Base-by-base conservation (phyloP, 169 alveolate genomes). In the Eimeria tenella region DNA sequence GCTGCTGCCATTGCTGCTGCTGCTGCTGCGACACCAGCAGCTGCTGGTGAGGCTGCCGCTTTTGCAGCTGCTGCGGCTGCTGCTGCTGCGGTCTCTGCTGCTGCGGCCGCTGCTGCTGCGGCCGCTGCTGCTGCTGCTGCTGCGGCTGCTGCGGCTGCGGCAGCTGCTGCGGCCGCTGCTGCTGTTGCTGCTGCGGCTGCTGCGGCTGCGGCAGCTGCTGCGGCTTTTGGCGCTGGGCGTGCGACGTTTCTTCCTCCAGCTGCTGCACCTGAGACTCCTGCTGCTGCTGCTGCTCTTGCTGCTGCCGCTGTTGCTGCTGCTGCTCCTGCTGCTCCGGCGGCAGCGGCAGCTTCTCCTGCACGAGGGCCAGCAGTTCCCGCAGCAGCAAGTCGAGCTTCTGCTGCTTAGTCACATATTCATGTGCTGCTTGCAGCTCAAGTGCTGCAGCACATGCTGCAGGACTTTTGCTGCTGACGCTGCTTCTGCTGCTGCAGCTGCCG, bases 371-470 rank as follows among this genome's bases (percentile, higher is more conserved):
- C 83, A 63, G 68, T 63, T 86, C 19, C 73, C 65, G 70, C 86
- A 23, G 86, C 82, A 86, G 15, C 25, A 25, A n/a, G 9, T 70
- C 93, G 9, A 50, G 56, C 8, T 68, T 6, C 17, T 68, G 92
- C 92, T 84, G 82, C 81, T 84, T 60, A 31, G 11, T n/a, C 0
- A 84, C 52, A 50, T 49, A 63, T 17, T 62, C 82, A 60, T 84
- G 92, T 31, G 77, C 82, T 60, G 77, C 82, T 55, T 84, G 92
- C 92, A 62, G 92, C 81, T 84, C 68, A n/a, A 53, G n/a, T 49
- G 63, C 93, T 25, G 73, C 73, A 3, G 82, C 68, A 21, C n/a
- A 19, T 7, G 53, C 83, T 63, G 49, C 92, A 9, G 11, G 15
- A 56, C 63, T 49, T 5, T 52, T 7, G 75, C 68, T 81, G 89